Conservation (phyloP, 2,329 filamentous ascomycete genomes). For the Fusarium illudens region DNA sequence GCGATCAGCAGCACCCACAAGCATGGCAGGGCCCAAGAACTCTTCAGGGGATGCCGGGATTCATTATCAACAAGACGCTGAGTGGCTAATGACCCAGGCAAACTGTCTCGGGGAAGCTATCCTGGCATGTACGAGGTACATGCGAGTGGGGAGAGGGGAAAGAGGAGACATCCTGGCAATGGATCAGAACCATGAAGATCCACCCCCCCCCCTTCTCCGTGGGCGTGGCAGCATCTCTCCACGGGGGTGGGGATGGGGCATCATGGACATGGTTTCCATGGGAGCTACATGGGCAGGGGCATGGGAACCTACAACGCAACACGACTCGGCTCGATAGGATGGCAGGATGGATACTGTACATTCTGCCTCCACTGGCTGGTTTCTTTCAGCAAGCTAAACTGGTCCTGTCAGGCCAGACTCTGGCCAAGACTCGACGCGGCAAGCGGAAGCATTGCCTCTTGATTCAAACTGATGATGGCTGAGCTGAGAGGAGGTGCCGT, state of each 20-base stretch:
- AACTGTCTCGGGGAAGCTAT: constrained; percentile 26
- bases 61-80: constrained; percentile 16
- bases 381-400: constrained; percentile 5
- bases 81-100: constrained; percentile 1
- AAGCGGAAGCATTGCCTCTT: constrained; percentile 14
- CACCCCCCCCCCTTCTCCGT: constrained; percentile 8
- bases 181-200: not conserved
- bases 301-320: constrained; percentile 12
- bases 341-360: too few species aligned
- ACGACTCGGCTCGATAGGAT: constrained; percentile 10
- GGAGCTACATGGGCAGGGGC: constrained; percentile 7
- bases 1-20: constrained; percentile 1
- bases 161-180: constrained; percentile 12
- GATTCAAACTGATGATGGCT: constrained; percentile 1
- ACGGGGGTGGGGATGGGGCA: constrained; percentile 22
- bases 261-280: constrained; percentile 3
- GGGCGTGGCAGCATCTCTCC: constrained; percentile 10
- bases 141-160: constrained; percentile 11
- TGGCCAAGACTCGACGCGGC: constrained; percentile 5
- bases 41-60: constrained; percentile 15
- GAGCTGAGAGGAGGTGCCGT: constrained; percentile 13
- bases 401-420: constrained; percentile 5
- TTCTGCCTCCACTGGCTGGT: not conserved
- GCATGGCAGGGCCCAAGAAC: constrained; percentile 18
- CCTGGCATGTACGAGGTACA: constrained; percentile 23